A percentile compares a stretch with the other conserved stretches of the same genome.
phyloP scores from a whole-genome alignment of 1,284 basidiomycete genomes.

The Trichosporon sp. region DNA sequence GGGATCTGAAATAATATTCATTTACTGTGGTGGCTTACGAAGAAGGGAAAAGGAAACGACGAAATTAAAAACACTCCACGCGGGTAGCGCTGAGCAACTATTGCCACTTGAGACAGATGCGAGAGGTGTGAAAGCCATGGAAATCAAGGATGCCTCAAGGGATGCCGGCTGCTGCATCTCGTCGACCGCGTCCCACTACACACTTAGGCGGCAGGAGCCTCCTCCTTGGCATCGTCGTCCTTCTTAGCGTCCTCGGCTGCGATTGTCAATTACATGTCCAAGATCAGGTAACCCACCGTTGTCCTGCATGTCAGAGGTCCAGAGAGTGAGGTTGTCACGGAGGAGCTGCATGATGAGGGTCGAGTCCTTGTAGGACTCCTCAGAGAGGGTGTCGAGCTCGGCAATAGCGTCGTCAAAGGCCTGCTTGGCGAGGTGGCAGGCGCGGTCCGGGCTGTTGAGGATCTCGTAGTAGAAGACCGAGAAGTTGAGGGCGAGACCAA shows the following conservation, averaged over 20 bases:
- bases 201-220: conserved; percentile 37
- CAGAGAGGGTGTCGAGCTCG: conserved; percentile 97
- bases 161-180: conserved; percentile 21
- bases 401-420: conserved; percentile 99
- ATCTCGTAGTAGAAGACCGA: conserved; percentile 99
- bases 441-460: conserved; percentile 94
- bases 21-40: conserved; percentile 17
- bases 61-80: conserved; percentile 24
- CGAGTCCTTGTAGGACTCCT: conserved; percentile 99
- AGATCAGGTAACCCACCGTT: conserved; percentile 24
- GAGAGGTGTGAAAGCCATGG: conserved; percentile 20
- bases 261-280: background rate
- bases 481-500: conserved; percentile 99
- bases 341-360: conserved; percentile 99
- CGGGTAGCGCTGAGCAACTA: conserved; percentile 19
- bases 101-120: conserved; percentile 23
- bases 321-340: conserved; percentile 96
- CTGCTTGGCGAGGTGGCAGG: conserved; percentile 99
- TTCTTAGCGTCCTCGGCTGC: conserved; percentile 32
- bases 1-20: conserved; percentile 26
- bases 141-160: conserved; percentile 21
- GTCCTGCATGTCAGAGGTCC: conserved; percentile 87
- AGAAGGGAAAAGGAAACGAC: conserved; percentile 20
- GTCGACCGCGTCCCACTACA: conserved; percentile 19
- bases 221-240: conserved; percentile 43